Percentiles rank a stretch among this genome's conserved stretches.
Conservation (phyloP, 1,139 yeast species). For the Suhomyces atakaporum region DNA sequence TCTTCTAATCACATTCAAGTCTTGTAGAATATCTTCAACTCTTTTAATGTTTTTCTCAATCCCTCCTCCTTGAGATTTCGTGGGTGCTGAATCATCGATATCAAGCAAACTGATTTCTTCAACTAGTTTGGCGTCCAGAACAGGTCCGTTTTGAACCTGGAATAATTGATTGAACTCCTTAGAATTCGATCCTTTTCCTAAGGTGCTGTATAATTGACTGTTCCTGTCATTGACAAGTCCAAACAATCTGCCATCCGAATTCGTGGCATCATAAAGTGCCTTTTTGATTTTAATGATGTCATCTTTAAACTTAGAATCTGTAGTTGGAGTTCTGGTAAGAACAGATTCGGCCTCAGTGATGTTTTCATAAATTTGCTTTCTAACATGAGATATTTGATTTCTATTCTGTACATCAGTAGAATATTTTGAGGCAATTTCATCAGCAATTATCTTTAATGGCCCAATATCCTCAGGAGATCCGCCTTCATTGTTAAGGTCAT, state of each 20-base stretch:
- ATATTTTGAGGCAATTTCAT: conserved; percentile 29
- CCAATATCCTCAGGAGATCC: conserved; percentile 19
- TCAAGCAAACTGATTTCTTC: conserved; percentile 58
- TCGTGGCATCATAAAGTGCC: conserved; percentile 67
- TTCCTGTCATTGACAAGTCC: conserved; percentile 32
- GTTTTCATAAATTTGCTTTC: conserved; percentile 43
- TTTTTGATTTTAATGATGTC: conserved; percentile 61
- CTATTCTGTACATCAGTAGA: conserved; percentile 28
- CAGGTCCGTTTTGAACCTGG: conserved; percentile 13
- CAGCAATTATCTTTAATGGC: conserved; percentile 24
- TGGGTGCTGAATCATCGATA: conserved; percentile 50
- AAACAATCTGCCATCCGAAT: conserved; percentile 62
- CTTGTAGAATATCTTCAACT: conserved; percentile 50
- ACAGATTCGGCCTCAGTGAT: conserved; percentile 42
- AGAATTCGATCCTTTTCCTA: conserved; percentile 39
- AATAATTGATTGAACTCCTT: conserved; percentile 35
- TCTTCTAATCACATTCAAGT: conserved; percentile 46
- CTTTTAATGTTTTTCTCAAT: conserved; percentile 32
- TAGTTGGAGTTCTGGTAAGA: conserved; percentile 10
- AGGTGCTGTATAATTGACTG: conserved; percentile 26
- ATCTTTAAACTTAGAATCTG: conserved; percentile 34
- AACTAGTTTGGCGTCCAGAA: conserved; percentile 15
- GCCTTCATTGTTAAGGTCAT: conserved; percentile 5
- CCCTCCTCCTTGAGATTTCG: conserved; percentile 23
- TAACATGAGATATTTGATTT: conserved; percentile 25